phyloP scores from a whole-genome alignment of 176 grass and related monocot species.

The Carex myosuroides region DNA sequence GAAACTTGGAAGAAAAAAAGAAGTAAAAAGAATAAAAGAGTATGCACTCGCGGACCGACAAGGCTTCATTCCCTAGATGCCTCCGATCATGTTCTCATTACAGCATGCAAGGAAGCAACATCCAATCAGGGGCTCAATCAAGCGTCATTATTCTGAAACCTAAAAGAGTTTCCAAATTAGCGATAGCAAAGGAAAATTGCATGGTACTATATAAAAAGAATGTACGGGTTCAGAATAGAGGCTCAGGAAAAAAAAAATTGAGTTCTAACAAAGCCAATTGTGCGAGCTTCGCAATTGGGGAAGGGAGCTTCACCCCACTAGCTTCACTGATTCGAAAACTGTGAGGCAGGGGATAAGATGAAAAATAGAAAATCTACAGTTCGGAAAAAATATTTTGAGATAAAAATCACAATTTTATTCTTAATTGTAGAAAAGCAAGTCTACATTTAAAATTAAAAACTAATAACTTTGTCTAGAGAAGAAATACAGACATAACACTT shows the following conservation, averaged over 20 bases:
- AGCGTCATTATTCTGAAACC: background rate
- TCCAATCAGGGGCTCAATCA: constrained; percentile 1
- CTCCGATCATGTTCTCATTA: constrained; percentile 13
- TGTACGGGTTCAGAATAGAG: background rate
- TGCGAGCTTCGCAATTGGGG: background rate
- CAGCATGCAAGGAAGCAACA: constrained; percentile 23
- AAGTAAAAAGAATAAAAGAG: constrained; percentile 1
- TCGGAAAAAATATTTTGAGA: background rate
- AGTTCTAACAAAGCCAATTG: background rate
- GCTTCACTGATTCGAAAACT: background rate
- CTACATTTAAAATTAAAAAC: background rate
- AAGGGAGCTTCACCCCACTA: background rate
- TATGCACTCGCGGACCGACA: constrained; percentile 26
- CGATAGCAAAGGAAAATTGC: background rate
- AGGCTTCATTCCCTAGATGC: constrained; percentile 28
- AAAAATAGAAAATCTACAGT: background rate
- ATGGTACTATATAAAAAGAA: background rate
- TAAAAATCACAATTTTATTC: background rate
- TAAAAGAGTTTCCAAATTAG: background rate
- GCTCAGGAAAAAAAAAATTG: background rate
- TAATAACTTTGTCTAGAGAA: background rate
- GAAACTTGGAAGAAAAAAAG: constrained; percentile 1
- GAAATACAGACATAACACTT: background rate
- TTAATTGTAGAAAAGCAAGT: background rate
- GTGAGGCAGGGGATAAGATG: background rate